phyloP scores from a whole-genome alignment of 805 yeast genomes.

The Candida sphagnicola region DNA sequence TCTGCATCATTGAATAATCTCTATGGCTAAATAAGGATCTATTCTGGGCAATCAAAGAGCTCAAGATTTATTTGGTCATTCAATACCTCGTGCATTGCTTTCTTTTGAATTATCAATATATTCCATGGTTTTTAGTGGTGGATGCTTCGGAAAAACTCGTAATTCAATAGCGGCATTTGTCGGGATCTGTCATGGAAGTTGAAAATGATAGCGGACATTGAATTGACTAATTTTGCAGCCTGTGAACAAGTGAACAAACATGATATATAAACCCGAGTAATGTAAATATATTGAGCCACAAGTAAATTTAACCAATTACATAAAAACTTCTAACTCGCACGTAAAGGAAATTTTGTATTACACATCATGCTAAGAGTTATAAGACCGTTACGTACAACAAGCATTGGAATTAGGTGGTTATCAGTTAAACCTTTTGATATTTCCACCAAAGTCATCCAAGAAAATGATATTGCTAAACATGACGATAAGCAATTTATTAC shows the following conservation, averaged over 20 bases:
- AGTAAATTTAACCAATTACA: too few relatives aligned
- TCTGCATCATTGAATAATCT: too few relatives aligned
- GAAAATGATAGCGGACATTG: neutral
- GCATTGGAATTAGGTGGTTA: slow-evolving; percentile 3
- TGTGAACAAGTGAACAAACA: too few relatives aligned
- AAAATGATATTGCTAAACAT: slow-evolving; percentile 18
- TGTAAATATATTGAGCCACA: too few relatives aligned
- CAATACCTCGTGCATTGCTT: neutral
- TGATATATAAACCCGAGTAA: too few relatives aligned
- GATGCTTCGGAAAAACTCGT: neutral
- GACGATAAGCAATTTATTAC: slow-evolving; percentile 34
- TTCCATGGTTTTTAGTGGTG: neutral
- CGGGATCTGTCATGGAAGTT: neutral
- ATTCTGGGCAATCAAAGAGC: too few relatives aligned
- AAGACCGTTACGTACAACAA: neutral
- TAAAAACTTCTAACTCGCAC: too few relatives aligned
- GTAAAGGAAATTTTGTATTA: too few relatives aligned
- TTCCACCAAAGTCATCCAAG: slow-evolving; percentile 21
- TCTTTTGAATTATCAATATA: neutral
- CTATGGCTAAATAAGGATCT: too few relatives aligned
- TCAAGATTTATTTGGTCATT: neutral
- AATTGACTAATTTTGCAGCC: neutral
- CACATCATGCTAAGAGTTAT: neutral
- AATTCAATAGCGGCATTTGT: neutral
- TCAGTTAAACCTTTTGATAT: slow-evolving; percentile 14